Evolutionary conservation across 176 grass and related monocot species (phyloP), one percentile per base, ranked within the genome.

Genomic region (Guadua angustifolia): DNA sequence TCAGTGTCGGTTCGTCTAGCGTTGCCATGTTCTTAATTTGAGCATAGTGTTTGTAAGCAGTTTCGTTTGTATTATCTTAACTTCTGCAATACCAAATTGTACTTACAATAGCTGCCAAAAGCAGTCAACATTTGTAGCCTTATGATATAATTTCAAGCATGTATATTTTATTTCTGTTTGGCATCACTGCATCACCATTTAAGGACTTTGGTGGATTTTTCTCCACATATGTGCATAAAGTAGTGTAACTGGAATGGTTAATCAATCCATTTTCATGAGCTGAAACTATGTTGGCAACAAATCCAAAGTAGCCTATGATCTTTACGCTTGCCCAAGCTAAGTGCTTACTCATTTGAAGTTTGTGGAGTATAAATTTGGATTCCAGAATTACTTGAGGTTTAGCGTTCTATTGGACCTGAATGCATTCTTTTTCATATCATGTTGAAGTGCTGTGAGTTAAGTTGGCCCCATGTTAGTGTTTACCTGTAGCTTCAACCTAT

Each of bases 271-370:
- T 73, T 47, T 72, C 42, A 38, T 65, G 19, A 52, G 14, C 29
- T 65, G 7, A 74, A 17, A 63, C 13, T 42, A 18, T 74, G 63
- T 73, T 74, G 42, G 58, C 29, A 39, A 83, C 26, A 51, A 74
- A 64, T 29, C 12, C 7, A 65, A 39, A 14, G 22, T 83, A 2
- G 21, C 21, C 55, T 46, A 64, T 5, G 19, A 18, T 17, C 55
- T 68, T 69, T 40, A 6, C 6, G 14, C 16, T 51, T 67, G 77
- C 19, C 61, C 49, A 50, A 50, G 16, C 49, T 45, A 12, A 56
- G 52, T n/a, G 55, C 8, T 22, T 58, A 58, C 8, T 58, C 8
- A 58, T 58, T 58, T 22, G 55, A n/a, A 58, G 55, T 22, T 58
- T 55, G 52, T 55, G 52, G 50, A 53, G 18, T 55, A 21, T 3